Evolutionary conservation across 2,329 filamentous ascomycete species (phyloP), one percentile per base, ranked within the genome.

Genomic region (Talaromyces pinophilus): DNA sequence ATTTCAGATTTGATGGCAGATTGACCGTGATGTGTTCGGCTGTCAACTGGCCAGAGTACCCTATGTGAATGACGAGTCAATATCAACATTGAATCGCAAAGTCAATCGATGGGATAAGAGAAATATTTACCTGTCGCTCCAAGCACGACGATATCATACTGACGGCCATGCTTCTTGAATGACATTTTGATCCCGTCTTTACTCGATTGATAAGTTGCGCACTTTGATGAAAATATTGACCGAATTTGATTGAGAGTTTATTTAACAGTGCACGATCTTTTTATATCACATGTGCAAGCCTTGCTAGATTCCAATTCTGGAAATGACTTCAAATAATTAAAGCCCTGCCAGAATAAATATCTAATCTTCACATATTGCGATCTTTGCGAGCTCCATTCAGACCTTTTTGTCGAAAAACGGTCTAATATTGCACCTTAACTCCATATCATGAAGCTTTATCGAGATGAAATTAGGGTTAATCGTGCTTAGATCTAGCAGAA

Each of bases 1-100:
- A 63, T 63, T 63, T 63, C 28, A 63, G n/a, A 42, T 10, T 28
- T 7, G 60, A 38, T 19, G 60, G 44, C 3, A 63, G 60, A 38
- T 63, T 63, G 46, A 28, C 5, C 8, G 33, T 11, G 5, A 63
- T 63, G 19, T 63, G 33, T n/a, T 63, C 60, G 2, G 30, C 60
- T 22, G 46, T 63, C 60, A 63, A 19, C 2, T 19, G 52, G 17
- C 52, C 52, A n/a, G 52, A 55, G 19, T 55, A 55, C 8, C 52
- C 52, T 55, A 3, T 5, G 8, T 30, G 13, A 17, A 54, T 17
- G 22, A 8, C 2, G 48, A 30, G 25, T 28, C 48, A 30, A 8
- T 54, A 30, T 44, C 2, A 44, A 10, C 42, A 8, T n/a, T n/a
- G 42, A 19, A 7, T 38, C 35, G 11, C 35, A 38, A 38, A 5